Evolutionary conservation across 139 green algal species (phyloP), one percentile per base, ranked within the genome.

Genomic region (Chara braunii): DNA sequence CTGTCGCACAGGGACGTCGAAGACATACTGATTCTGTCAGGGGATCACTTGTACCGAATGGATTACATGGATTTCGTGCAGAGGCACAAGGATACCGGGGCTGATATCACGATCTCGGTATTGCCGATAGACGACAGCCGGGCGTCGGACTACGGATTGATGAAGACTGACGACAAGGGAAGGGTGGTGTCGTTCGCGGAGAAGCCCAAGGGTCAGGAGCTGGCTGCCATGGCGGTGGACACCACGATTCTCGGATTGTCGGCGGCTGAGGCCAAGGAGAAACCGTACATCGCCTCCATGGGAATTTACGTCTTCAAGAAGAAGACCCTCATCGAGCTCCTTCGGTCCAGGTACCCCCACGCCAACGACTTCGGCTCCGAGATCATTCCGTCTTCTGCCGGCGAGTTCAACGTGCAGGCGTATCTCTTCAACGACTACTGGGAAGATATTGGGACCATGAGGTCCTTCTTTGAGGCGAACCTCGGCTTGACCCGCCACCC

Each of bases 231-330:
- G 91, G 67, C 69, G 8, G 90, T 97, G 55, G 92, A 98, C 84
- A 98, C 92, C 8, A 94, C 90, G 28, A 74, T 94, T 31, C 83
- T 94, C 50, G 87, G 85, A 67, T 53, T 84, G 3, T 60, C 53
- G n/a, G 24, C 58, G 14, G 77, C 74, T 30, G 60, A 80, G 36
- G 71, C 71, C 6, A 55, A 74, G 52, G 56, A 89, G 68, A 87
- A 88, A 78, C 86, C 88, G 5, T 99, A 87, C 89, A 97, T 99
- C 52, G 94, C 93, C 1, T 94, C 84, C 60, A 99, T 99, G 94
- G 94, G 94, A 60, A 97, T 99, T 83, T 99, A 99, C 69, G 90
- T 99, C 26, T 99, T 99, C 87, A 95, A 95, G 81, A 96, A 96
- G 83, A 61, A 83, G 2, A 80, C 89, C 12, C 82, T 98, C 43